These are phyloP conservation scores for Hippophae gyantsensis DNA, from an alignment of 306 rosid species.

Conservation along the genomic window DNA sequence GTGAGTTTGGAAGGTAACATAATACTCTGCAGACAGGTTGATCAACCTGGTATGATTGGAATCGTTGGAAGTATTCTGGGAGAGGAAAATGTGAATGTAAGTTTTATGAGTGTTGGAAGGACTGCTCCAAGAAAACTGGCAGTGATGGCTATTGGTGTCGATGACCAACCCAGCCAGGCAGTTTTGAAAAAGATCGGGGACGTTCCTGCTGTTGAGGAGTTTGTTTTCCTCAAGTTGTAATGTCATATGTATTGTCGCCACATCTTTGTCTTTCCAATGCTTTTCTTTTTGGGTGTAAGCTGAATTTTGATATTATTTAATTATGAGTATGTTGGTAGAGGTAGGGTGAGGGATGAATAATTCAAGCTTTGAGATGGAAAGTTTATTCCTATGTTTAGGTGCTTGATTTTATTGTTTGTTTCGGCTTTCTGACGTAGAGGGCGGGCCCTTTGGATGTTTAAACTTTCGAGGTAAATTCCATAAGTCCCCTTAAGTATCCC, in stretches of 20 bases:
- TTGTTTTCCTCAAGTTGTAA: constrained; percentile 87
- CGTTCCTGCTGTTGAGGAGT: constrained; percentile 79
- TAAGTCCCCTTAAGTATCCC: no score
- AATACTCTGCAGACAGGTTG: constrained; percentile 90
- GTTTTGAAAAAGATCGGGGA: constrained; percentile 77
- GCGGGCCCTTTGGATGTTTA: no score
- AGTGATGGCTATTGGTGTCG: constrained; percentile 98
- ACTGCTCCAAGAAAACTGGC: constrained; percentile 98
- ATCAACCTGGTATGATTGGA: constrained; percentile 97
- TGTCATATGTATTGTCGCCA: neutral
- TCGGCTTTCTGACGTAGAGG: neutral
- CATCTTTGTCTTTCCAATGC: constrained; percentile 1
- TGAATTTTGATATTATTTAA: constrained; percentile 31
- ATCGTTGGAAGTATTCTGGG: constrained; percentile 80
- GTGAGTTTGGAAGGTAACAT: constrained; percentile 93
- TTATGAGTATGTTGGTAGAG: constrained; percentile 16
- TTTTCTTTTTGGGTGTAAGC: constrained; percentile 18
- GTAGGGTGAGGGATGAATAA: constrained; percentile 29
- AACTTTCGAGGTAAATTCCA: no score
- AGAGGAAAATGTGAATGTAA: constrained; percentile 84
- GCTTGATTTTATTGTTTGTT: neutral
- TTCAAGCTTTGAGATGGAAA: constrained; percentile 9
- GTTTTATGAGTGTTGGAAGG: constrained; percentile 99
- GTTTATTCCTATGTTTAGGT: neutral
- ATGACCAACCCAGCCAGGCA: constrained; percentile 67